These are phyloP conservation scores for Penicilliopsis zonata DNA, from an alignment of 495 filamentous ascomycete genomes.

Conservation along the genomic window DNA sequence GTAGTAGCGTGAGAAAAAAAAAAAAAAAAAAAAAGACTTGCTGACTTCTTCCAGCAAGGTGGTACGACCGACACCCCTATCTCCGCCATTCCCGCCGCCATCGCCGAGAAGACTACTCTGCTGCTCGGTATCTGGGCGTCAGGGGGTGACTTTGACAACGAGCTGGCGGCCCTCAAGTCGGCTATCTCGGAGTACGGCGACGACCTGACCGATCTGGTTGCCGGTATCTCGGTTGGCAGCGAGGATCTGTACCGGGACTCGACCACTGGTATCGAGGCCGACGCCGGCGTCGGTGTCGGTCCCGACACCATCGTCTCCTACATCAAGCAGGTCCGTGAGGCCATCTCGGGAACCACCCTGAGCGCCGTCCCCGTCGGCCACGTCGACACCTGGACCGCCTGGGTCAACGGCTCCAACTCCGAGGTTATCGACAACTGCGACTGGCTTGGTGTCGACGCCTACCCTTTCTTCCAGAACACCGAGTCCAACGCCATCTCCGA, in stretches of 20 bases:
- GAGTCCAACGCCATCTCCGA: constrained; percentile 51
- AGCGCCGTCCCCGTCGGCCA: constrained; percentile 55
- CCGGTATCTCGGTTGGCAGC: constrained; percentile 80
- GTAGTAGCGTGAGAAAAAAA: too few species aligned
- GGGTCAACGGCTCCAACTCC: constrained; percentile 61
- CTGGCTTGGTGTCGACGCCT: constrained; percentile 68
- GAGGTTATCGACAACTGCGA: constrained; percentile 59
- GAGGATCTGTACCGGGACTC: constrained; percentile 84
- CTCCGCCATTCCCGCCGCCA: constrained; percentile 66
- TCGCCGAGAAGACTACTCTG: constrained; percentile 56
- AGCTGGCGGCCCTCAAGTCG: constrained; percentile 52
- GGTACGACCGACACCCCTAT: constrained; percentile 49
- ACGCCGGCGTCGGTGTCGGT: constrained; percentile 43
- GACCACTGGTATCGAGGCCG: constrained; percentile 35
- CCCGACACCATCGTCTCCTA: constrained; percentile 49
- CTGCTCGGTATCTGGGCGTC: constrained; percentile 74
- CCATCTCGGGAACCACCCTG: constrained; percentile 47
- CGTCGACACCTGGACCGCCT: constrained; percentile 88
- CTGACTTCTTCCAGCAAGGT: constrained; percentile 25
- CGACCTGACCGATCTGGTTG: constrained; percentile 50
- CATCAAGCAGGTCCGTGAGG: constrained; percentile 50
- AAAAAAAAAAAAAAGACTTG: constrained; percentile 4
- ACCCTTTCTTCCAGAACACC: constrained; percentile 64
- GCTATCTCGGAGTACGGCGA: constrained; percentile 53
- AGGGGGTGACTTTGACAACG: constrained; percentile 54